Conservation (phyloP, 345 rosid genomes). For the Passiflora organensis region DNA sequence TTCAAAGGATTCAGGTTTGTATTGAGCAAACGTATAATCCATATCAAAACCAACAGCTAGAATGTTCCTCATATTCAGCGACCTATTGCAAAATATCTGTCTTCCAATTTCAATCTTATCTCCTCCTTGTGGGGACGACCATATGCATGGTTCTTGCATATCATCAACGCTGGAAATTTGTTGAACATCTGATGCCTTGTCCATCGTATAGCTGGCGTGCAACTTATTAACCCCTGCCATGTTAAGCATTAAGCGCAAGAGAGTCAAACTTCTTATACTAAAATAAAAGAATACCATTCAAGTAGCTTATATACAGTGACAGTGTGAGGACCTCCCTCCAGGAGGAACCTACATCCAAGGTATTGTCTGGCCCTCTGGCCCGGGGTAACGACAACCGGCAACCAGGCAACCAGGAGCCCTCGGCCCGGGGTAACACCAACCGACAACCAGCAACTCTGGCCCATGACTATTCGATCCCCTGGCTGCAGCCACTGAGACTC, state of each 20-base stretch:
- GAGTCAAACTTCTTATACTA: neutral
- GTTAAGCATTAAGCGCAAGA: neutral
- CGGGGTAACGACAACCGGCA: too few species aligned
- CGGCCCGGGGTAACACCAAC: too few species aligned
- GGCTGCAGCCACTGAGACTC: too few species aligned
- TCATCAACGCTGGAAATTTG: constrained; percentile 23
- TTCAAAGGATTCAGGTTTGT: constrained; percentile 92
- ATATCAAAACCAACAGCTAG: constrained; percentile 95
- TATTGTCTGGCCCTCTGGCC: too few species aligned
- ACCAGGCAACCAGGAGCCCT: too few species aligned
- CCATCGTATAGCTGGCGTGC: constrained; percentile 46
- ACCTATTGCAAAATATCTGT: constrained; percentile 91
- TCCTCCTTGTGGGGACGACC: constrained; percentile 72
- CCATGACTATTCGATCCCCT: too few species aligned
- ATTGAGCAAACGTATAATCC: constrained; percentile 98
- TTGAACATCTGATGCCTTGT: constrained; percentile 29
- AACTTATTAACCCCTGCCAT: constrained; percentile 45
- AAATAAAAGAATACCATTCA: neutral
- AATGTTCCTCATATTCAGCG: constrained; percentile 88
- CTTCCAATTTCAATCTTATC: constrained; percentile 50
- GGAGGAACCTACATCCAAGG: too few species aligned
- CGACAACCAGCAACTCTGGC: too few species aligned
- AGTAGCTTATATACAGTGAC: neutral
- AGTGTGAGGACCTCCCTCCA: too few species aligned
- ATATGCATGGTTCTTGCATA: constrained; percentile 40